These are phyloP conservation scores for Euphorbia schlechtendalii DNA, from an alignment of 441 rosid genomes.

Conservation along the genomic window DNA sequence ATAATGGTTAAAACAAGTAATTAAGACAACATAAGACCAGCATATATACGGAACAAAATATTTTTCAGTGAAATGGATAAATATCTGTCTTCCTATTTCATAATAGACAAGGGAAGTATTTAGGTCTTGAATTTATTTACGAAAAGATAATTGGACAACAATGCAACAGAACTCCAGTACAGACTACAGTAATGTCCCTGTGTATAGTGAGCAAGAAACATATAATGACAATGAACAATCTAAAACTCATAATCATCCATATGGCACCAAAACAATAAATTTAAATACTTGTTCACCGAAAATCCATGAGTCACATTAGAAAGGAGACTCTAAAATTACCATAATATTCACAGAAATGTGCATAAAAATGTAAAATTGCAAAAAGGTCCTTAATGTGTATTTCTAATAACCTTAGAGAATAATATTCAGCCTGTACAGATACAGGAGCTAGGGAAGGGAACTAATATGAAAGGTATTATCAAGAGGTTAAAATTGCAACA, in stretches of 20 bases:
- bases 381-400: neutral
- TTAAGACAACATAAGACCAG: neutral
- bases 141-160: neutral
- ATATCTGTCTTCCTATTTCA: neutral
- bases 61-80: neutral
- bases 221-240: neutral
- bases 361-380: neutral
- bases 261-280: neutral
- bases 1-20: neutral
- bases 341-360: neutral
- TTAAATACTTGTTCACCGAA: neutral
- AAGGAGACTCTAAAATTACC: neutral
- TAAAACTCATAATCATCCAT: neutral
- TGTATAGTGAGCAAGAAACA: neutral
- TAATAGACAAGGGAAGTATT: neutral
- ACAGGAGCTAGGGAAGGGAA: too few relatives aligned
- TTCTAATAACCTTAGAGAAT: constrained; percentile 7
- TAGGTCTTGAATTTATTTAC: neutral
- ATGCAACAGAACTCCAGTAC: neutral
- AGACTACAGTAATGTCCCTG: neutral
- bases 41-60: neutral
- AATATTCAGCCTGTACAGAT: neutral
- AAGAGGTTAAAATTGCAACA: neutral
- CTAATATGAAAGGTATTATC: neutral
- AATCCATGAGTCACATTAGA: neutral